A percentile compares a stretch with the other conserved stretches of the same genome.
Conservation (phyloP, 2,329 filamentous ascomycete genomes). For the Trichoderma aggressivum region DNA sequence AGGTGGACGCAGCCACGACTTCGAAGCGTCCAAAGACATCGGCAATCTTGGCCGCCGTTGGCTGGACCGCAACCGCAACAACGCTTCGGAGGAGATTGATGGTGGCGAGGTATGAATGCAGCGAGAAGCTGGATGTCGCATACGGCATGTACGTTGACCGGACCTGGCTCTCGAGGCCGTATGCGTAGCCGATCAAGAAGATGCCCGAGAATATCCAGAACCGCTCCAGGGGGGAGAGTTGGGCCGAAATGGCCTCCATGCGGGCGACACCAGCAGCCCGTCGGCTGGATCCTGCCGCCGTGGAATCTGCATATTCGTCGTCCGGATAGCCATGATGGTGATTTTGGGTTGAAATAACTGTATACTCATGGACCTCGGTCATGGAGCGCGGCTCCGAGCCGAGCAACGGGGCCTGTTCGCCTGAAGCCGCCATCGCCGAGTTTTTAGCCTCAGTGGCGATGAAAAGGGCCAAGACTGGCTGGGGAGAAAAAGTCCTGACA, state of each 20-base stretch:
- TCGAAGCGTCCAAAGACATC: slow-evolving; percentile 62
- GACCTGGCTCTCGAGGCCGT: slow-evolving; percentile 54
- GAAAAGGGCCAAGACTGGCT: background rate
- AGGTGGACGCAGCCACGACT: slow-evolving; percentile 50
- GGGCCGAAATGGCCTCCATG: slow-evolving; percentile 47
- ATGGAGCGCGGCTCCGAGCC: slow-evolving; percentile 11
- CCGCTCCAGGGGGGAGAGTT: slow-evolving; percentile 46
- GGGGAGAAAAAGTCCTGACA: background rate
- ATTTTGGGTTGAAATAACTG: background rate
- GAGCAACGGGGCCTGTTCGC: slow-evolving; percentile 11
- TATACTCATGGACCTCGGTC: slow-evolving; percentile 9
- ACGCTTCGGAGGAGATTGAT: slow-evolving; percentile 57
- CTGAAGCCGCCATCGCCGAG: slow-evolving; percentile 1
- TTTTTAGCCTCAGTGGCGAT: background rate
- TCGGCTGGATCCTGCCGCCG: background rate
- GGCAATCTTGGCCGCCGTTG: slow-evolving; percentile 58
- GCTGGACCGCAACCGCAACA: slow-evolving; percentile 57
- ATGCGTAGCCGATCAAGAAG: slow-evolving; percentile 59
- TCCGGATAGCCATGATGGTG: background rate
- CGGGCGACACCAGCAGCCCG: slow-evolving; percentile 46
- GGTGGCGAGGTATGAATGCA: slow-evolving; percentile 56
- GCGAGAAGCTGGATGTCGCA: slow-evolving; percentile 49
- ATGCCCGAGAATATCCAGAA: slow-evolving; percentile 53
- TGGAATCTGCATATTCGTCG: background rate
- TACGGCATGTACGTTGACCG: slow-evolving; percentile 52